phyloP scores from a whole-genome alignment of 192 early-diverging fungal genomes.

The Fimicolochytrium jonesii region DNA sequence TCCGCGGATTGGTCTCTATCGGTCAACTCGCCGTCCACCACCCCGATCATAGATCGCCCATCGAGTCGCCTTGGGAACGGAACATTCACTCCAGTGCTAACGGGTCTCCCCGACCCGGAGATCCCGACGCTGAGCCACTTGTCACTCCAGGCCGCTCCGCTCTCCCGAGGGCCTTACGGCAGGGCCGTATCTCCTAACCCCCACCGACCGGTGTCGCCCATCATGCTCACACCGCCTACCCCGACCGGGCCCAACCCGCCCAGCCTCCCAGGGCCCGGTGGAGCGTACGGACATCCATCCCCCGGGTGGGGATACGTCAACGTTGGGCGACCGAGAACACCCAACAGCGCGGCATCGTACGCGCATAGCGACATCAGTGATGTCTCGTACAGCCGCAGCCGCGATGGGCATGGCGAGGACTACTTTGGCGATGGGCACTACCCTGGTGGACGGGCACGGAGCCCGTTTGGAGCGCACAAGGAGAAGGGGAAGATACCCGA shows the following conservation, averaged over 20 bases:
- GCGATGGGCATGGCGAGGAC: slow-evolving; percentile 31
- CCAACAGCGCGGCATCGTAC: slow-evolving; percentile 28
- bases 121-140: background rate
- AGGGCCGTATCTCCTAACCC: slow-evolving; percentile 16
- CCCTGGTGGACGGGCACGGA: no score
- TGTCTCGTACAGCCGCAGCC: slow-evolving; percentile 16
- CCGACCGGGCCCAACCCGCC: slow-evolving; percentile 9
- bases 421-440: slow-evolving; percentile 21
- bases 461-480: slow-evolving; percentile 51
- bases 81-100: slow-evolving; percentile 7
- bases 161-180: slow-evolving; percentile 21
- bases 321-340: slow-evolving; percentile 30
- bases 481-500: slow-evolving; percentile 72
- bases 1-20: slow-evolving; percentile 46
- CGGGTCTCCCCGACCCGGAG: background rate
- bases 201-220: slow-evolving; percentile 26
- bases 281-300: slow-evolving; percentile 36
- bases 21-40: background rate
- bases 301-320: slow-evolving; percentile 40
- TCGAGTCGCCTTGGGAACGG: slow-evolving; percentile 18
- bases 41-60: slow-evolving; percentile 4
- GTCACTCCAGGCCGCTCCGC: slow-evolving; percentile 17
- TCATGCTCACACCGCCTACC: slow-evolving; percentile 28
- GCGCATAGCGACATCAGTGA: slow-evolving; percentile 38
- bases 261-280: no score